Evolutionary conservation across 768 basidiomycete genomes (phyloP).

Genomic region (Hydnum rufescens): DNA sequence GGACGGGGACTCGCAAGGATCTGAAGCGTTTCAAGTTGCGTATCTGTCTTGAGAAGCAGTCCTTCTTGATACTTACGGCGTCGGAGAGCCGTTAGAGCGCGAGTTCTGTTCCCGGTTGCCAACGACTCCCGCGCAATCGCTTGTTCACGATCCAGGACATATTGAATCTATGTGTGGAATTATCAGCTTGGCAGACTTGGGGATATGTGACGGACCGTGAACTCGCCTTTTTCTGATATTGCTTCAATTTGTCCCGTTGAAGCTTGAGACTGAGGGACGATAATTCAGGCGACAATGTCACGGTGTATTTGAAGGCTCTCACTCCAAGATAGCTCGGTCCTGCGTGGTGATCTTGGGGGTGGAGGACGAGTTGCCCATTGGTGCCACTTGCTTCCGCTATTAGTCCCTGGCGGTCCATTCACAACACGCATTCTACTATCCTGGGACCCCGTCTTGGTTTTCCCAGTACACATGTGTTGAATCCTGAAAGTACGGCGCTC

Average conservation of each 20-base stretch:
- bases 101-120: conserved; percentile 60
- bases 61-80: conserved; percentile 87
- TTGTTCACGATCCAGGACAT: conserved; percentile 68
- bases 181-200: neutral
- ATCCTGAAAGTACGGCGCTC: no score
- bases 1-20: conserved; percentile 50
- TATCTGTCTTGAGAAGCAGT: conserved; percentile 71
- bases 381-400: neutral
- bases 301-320: neutral
- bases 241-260: conserved; percentile 85
- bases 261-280: conserved; percentile 56
- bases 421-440: no score
- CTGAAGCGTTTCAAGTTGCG: conserved; percentile 74
- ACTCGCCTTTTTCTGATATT: conserved; percentile 83
- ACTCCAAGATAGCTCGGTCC: conserved; percentile 94
- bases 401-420: no score
- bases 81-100: conserved; percentile 72
- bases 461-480: no score
- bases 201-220: neutral
- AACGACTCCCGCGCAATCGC: conserved; percentile 76
- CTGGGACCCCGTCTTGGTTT: no score
- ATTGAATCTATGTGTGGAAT: conserved; percentile 44
- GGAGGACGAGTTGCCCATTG: conserved; percentile 12
- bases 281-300: conserved; percentile 1
- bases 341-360: conserved; percentile 75